A percentile compares a stretch with the other conserved stretches of the same genome.
Evolutionary conservation across 352 stramenopile species (phyloP).

Genomic region (Phytophthora macrochlamydospora): DNA sequence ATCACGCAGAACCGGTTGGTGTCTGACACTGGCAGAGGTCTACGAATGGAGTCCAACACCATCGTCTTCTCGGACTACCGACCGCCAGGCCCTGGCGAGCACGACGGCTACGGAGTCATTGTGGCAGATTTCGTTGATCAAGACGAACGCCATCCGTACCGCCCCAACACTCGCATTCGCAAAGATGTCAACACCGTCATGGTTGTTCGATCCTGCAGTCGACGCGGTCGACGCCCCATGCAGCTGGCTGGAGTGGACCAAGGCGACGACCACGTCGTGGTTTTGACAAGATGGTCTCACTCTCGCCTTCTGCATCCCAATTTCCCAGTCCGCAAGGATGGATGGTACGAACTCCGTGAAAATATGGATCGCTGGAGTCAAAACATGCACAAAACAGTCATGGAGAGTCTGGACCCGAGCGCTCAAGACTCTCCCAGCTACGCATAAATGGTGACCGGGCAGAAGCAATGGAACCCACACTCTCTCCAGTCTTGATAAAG

Average conservation of each 20-base stretch:
- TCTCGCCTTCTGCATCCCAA: constrained; percentile 34
- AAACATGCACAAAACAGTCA: constrained; percentile 45
- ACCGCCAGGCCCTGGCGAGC: background rate
- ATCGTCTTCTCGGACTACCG: constrained; percentile 36
- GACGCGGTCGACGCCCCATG: constrained; percentile 5
- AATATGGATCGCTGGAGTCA: constrained; percentile 50
- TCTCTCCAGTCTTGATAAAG: no score
- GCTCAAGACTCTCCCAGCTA: constrained; percentile 2
- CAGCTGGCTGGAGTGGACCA: background rate
- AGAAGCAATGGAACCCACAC: no score
- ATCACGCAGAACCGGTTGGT: constrained; percentile 36
- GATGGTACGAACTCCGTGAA: constrained; percentile 42
- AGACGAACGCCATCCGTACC: constrained; percentile 40
- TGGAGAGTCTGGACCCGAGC: constrained; percentile 27
- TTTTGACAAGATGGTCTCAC: constrained; percentile 47
- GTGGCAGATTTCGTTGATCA: constrained; percentile 39
- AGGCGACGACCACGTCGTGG: constrained; percentile 38
- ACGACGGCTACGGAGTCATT: constrained; percentile 32
- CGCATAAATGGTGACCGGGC: no score
- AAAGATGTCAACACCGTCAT: constrained; percentile 41
- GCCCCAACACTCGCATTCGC: constrained; percentile 28
- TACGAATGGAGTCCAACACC: constrained; percentile 43
- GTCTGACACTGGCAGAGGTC: constrained; percentile 26
- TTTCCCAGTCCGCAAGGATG: constrained; percentile 28
- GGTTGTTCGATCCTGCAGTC: constrained; percentile 23